Evolutionary conservation across 768 basidiomycete species (phyloP), one percentile per base, ranked within the genome.

Genomic region (Tylopilus vinaceipallidus): DNA sequence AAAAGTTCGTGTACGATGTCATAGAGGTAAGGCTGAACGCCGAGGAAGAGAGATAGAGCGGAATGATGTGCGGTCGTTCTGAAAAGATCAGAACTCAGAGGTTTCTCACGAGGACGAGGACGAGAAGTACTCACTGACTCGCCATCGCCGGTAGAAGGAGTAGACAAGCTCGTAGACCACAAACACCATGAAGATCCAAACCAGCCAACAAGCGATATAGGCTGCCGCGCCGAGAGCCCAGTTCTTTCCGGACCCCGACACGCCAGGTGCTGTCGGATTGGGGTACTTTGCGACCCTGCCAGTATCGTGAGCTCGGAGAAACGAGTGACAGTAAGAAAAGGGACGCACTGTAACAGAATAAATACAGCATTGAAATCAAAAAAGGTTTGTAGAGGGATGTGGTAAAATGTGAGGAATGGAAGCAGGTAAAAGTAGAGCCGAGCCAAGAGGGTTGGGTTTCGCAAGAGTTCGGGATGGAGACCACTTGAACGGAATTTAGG

Each of bases 341-440:
- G 48, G 13, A 84, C 91, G 73, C 62, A 93, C 91, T 91, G 83
- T 35, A 92, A 64, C 58, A 94, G 66, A 57, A 92, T 83, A 71
- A 83, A 95, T 56, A 86, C 83, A 58, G 85, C 83, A 66, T 94
- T 93, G 67, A 93, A 91, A 63, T 95, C 93, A 65, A 95, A 84
- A 63, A 87, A 94, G 1, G 86, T 83, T 66, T 93, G 91, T 9
- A 89, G 64, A 22, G 82, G 81, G 34, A 91, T 70, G 62, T 90
- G 85, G 17, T 80, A 82, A 64, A 91, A 82, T 6, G 81, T 76
- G 54, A 91, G 65, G 14, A 91, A 34, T n/a, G 86, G 87, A 63
- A 81, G 83, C 29, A 86, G 61, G 60, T 80, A 84, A 68, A 81
- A 91, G 66, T 83, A 83, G 39, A 86, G 59, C 55, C 72, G 79